Conservation (phyloP, 305 asterid genomes). For the Fraxinus sp. region DNA sequence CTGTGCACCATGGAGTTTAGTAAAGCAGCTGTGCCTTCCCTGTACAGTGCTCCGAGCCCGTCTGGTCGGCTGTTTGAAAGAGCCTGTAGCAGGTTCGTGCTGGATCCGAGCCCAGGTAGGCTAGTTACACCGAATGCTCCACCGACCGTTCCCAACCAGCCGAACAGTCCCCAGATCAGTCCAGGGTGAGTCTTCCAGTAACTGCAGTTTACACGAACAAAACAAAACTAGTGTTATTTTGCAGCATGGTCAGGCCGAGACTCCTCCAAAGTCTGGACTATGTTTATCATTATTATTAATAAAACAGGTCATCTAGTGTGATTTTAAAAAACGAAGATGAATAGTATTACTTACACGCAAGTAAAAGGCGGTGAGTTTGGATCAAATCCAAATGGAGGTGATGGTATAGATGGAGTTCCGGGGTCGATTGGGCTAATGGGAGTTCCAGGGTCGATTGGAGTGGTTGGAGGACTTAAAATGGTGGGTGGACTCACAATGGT, state of each 20-base stretch:
- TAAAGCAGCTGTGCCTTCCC: slow-evolving; percentile 88
- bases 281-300: no score
- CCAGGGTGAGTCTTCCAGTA: slow-evolving; percentile 81
- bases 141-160: slow-evolving; percentile 65
- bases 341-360: slow-evolving; percentile 63
- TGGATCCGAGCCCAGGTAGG: slow-evolving; percentile 47
- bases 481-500: slow-evolving; percentile 26
- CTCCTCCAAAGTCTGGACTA: background rate
- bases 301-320: no score
- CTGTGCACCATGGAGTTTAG: slow-evolving; percentile 75
- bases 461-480: slow-evolving; percentile 37
- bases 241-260: background rate
- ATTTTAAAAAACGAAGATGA: background rate
- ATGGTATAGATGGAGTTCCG: slow-evolving; percentile 45
- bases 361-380: slow-evolving; percentile 84
- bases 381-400: slow-evolving; percentile 60
- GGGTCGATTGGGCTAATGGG: slow-evolving; percentile 44
- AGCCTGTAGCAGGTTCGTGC: slow-evolving; percentile 64
- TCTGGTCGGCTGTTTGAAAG: slow-evolving; percentile 63
- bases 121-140: slow-evolving; percentile 44
- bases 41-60: slow-evolving; percentile 70
- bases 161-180: slow-evolving; percentile 65
- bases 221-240: background rate
- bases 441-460: slow-evolving; percentile 44
- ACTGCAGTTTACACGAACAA: slow-evolving; percentile 34